Evolutionary conservation across 2,329 filamentous ascomycete genomes (phyloP).

Genomic region (Pseudocercospora macadamiae): DNA sequence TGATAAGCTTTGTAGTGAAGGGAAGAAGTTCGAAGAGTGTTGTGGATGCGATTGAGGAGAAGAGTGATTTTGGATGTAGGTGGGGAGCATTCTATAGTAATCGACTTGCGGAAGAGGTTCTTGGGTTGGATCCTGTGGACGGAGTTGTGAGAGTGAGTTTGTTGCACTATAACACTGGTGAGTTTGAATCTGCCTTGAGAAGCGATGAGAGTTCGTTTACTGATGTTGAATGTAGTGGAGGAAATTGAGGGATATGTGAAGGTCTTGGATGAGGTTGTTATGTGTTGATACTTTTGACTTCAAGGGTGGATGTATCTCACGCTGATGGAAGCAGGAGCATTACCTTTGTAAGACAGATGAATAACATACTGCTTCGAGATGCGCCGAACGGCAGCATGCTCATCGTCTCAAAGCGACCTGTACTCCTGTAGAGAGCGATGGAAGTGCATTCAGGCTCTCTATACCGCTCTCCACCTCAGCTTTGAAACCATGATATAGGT

Average conservation of each 20-base stretch:
- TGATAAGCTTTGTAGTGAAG: slow-evolving; percentile 67
- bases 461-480: no score
- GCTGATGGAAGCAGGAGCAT: no score
- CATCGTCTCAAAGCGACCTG: no score
- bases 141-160: slow-evolving; percentile 72
- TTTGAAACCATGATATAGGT: no score
- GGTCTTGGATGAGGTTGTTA: slow-evolving; percentile 53
- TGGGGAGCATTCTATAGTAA: slow-evolving; percentile 73
- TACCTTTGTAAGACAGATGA: no score
- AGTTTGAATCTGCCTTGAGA: slow-evolving; percentile 37
- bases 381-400: no score
- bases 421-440: no score
- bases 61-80: slow-evolving; percentile 63
- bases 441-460: no score
- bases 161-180: slow-evolving; percentile 69
- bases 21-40: slow-evolving; percentile 60
- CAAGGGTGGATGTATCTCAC: no score
- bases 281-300: no score
- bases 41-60: slow-evolving; percentile 64
- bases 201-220: not conserved
- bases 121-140: slow-evolving; percentile 59
- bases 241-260: slow-evolving; percentile 59
- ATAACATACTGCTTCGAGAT: no score
- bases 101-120: slow-evolving; percentile 61
- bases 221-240: slow-evolving; percentile 47